These are phyloP conservation scores for Striga hermonthica DNA, from an alignment of 305 asterid species.

Conservation along the genomic window DNA sequence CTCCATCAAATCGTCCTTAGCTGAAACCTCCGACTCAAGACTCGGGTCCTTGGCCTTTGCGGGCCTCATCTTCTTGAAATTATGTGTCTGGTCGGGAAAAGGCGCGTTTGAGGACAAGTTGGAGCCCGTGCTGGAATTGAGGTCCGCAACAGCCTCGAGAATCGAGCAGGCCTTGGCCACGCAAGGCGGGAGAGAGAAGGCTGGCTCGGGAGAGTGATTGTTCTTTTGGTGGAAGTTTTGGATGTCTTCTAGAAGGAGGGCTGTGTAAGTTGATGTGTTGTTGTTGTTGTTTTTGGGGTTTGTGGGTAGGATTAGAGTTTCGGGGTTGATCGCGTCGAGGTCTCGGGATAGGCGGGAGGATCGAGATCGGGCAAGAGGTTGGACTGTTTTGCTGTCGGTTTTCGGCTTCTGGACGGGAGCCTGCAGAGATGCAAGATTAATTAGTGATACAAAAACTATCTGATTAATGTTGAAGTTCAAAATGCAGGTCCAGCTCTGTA, in stretches of 20 bases:
- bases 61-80: conserved; percentile 34
- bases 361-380: conserved; percentile 48
- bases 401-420: conserved; percentile 53
- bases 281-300: conserved; percentile 42
- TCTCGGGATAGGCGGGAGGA: conserved; percentile 73
- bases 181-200: conserved; percentile 65
- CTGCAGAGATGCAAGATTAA: too few species aligned
- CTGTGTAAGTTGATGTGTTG: conserved; percentile 53
- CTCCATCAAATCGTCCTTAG: conserved; percentile 60
- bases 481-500: too few species aligned
- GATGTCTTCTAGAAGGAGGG: conserved; percentile 78
- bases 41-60: conserved; percentile 36
- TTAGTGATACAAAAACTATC: too few species aligned
- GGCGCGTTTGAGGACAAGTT: conserved; percentile 36
- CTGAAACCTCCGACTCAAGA: conserved; percentile 70
- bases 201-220: conserved; percentile 39
- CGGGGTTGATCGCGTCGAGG: conserved; percentile 62
- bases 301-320: conserved; percentile 38
- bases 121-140: conserved; percentile 65
- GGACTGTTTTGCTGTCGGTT: conserved; percentile 31
- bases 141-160: conserved; percentile 93
- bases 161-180: conserved; percentile 81
- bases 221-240: conserved; percentile 82
- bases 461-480: too few species aligned
- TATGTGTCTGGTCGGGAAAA: too few species aligned